phyloP scores from a whole-genome alignment of 2,329 filamentous ascomycete species.

The Pseudohalonectria lignicola region DNA sequence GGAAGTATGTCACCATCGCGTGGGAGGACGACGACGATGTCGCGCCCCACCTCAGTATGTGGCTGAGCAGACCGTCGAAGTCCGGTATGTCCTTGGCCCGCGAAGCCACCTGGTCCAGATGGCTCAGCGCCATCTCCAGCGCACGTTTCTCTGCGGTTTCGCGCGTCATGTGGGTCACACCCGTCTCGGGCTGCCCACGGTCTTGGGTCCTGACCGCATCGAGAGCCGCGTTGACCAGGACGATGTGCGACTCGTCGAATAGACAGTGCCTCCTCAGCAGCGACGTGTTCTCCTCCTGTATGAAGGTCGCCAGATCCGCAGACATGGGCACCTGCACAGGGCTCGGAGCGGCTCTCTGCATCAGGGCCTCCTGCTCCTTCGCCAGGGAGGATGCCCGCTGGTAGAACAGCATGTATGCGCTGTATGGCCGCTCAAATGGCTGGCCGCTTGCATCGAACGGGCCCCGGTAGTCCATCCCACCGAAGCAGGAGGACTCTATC shows the following conservation, averaged over 20 bases:
- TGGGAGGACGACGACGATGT: conserved; percentile 44
- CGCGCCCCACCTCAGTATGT: conserved; percentile 34
- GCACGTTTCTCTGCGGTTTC: too few species aligned
- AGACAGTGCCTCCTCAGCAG: conserved; percentile 70
- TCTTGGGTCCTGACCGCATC: conserved; percentile 15
- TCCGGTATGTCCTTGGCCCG: conserved; percentile 59
- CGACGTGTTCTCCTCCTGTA: conserved; percentile 60
- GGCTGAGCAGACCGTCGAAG: conserved; percentile 35
- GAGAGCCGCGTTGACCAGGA: conserved; percentile 55
- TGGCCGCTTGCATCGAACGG: conserved; percentile 32
- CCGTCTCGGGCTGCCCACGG: not conserved
- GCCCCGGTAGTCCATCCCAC: conserved; percentile 50
- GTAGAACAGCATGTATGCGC: conserved; percentile 98
- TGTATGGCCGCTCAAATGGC: conserved; percentile 60
- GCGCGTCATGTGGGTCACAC: conserved; percentile 21
- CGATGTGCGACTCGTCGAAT: conserved; percentile 60
- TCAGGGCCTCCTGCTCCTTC: conserved; percentile 36
- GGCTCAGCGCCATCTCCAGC: conserved; percentile 46
- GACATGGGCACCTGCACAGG: conserved; percentile 36
- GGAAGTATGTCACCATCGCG: conserved; percentile 51
- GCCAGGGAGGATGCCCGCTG: conserved; percentile 62
- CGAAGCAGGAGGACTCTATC: conserved; percentile 71
- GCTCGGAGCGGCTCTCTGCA: conserved; percentile 18
- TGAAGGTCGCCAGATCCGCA: conserved; percentile 39
- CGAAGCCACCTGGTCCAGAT: conserved; percentile 66